Conservation (phyloP, 2,329 filamentous ascomycete species). For the Verticillium dahliae region DNA sequence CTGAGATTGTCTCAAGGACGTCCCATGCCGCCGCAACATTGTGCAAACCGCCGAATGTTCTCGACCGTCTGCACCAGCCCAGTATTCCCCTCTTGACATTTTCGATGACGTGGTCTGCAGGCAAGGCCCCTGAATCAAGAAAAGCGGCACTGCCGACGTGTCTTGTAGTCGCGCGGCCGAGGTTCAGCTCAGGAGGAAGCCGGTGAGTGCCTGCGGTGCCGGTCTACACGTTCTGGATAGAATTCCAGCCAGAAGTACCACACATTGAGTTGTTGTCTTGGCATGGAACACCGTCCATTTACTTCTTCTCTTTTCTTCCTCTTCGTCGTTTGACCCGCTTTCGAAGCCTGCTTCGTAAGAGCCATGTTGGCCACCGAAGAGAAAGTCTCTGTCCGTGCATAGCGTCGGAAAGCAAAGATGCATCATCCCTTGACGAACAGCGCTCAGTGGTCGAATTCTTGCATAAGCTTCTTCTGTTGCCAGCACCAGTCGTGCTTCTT, state of each 20-base stretch:
- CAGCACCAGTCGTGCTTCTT: too few relatives aligned
- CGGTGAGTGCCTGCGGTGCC: not conserved
- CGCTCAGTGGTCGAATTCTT: too few relatives aligned
- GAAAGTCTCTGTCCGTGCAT: not conserved
- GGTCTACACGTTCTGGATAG: not conserved
- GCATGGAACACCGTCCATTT: not conserved
- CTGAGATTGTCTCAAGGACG: not conserved
- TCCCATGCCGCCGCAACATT: not conserved
- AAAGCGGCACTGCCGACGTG: not conserved
- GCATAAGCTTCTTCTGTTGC: too few relatives aligned
- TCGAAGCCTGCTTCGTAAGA: not conserved
- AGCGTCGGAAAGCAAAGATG: not conserved
- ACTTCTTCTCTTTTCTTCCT: not conserved
- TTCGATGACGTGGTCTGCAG: not conserved
- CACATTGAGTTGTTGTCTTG: not conserved
- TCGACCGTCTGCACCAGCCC: not conserved
- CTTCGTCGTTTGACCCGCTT: not conserved
- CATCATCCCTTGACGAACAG: not conserved
- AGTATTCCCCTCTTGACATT: not conserved
- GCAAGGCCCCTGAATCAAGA: not conserved
- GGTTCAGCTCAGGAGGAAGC: not conserved
- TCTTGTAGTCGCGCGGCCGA: not conserved
- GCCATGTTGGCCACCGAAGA: not conserved
- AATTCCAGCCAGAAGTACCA: not conserved
- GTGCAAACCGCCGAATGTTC: not conserved